Base-by-base conservation (phyloP, 139 green algal species). In the Dunaliella primolecta region DNA sequence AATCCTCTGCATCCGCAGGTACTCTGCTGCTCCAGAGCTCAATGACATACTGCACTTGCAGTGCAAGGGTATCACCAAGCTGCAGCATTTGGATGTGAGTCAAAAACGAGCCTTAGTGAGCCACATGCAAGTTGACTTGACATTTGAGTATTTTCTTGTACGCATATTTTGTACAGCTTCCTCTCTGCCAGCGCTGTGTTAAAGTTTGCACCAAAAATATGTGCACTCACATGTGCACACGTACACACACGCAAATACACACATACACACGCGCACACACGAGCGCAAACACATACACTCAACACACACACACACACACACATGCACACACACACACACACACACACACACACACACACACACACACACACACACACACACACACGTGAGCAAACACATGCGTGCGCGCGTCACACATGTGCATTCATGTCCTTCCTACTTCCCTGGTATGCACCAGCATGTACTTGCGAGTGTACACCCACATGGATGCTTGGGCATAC, bases 41-140 rank as follows among this genome's bases (percentile, higher is more conserved):
- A 96, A 96, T 81, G 92, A 96, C 71, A 84, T 96, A 1, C 89
- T 96, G 1, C 92, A 96, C 78, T 85, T 96, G 35, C 92, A 95
- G 80, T 92, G 92, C 91, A 95, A 95, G 33, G 93, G 91, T 55
- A 95, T 96, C 70, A 89, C 83, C 0, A 89, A 90, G 81, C 82
- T 96, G 24, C 82, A 95, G 64, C 94, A 91, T 75, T 72, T 95
- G 0, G 89, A 95, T 71, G 92, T 95, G 75, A 79, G 92, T 78
- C 11, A 29, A 80, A 35, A 24, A 36, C 15, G 76, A 29, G 36
- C 37, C 25, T 11, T 64, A 64, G 7, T 15, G 7, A 25, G 34
- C 34, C 34, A 32, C 30, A 80, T 80, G 75, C 75, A 36, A 80
- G 75, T 21, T 36, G 30, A 30, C n/a, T n/a, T n/a, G n/a, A n/a